Evolutionary conservation across 2,329 filamentous ascomycete genomes (phyloP).

Genomic region (Xylariomycetidae sp.): DNA sequence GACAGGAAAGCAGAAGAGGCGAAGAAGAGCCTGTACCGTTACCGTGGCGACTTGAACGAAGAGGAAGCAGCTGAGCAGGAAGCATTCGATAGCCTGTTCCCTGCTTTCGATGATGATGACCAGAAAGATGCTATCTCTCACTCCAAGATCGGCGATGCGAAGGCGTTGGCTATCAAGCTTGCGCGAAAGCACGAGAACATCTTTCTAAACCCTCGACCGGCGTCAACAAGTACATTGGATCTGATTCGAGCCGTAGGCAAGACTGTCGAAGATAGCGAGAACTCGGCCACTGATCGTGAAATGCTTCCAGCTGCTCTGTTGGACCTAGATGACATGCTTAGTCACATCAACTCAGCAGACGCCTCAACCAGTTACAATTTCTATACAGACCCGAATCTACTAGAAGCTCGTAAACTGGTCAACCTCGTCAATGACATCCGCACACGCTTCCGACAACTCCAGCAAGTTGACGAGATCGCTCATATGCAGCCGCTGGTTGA

Average conservation of each 20-base stretch:
- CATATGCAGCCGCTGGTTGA: conserved; percentile 75
- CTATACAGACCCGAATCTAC: conserved; percentile 75
- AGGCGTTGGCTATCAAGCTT: conserved; percentile 54
- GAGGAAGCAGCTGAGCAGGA: conserved; percentile 69
- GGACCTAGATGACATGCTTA: conserved; percentile 57
- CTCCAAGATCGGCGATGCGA: conserved; percentile 39
- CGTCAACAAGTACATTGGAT: too few relatives aligned
- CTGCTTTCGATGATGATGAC: conserved; percentile 60
- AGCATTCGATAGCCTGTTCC: conserved; percentile 78
- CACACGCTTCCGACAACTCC: conserved; percentile 67
- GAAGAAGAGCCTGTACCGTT: conserved; percentile 76
- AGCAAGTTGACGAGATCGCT: conserved; percentile 59
- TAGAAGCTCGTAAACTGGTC: conserved; percentile 71
- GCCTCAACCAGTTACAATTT: conserved; percentile 68
- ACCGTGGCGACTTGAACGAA: conserved; percentile 71
- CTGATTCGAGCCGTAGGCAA: conserved; percentile 42
- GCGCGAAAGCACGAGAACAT: conserved; percentile 55
- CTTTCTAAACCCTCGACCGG: conserved; percentile 44
- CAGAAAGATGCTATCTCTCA: conserved; percentile 29
- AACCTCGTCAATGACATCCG: conserved; percentile 64
- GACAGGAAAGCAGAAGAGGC: conserved; percentile 73
- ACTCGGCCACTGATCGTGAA: conserved; percentile 39
- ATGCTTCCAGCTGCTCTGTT: conserved; percentile 65
- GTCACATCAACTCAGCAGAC: conserved; percentile 35
- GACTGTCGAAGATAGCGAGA: conserved; percentile 34